Percentiles rank a stretch among this genome's conserved stretches.
These are phyloP conservation scores for Beauveria scarabaeidicola DNA, from an alignment of 2,329 filamentous ascomycete species.

Conservation along the genomic window DNA sequence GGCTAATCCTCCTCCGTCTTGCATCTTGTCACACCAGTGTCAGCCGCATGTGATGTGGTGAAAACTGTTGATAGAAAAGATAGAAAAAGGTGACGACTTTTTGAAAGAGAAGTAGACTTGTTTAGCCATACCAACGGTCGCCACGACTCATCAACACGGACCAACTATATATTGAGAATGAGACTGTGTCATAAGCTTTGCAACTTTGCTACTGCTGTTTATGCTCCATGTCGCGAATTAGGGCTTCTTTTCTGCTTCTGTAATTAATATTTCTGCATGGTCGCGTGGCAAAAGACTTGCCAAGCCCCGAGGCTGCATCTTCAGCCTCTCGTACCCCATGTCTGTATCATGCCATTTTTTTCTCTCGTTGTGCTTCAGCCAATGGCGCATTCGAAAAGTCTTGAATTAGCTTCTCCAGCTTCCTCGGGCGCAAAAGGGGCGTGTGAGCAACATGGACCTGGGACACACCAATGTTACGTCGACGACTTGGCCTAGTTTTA, in stretches of 20 bases:
- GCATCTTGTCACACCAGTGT: background rate
- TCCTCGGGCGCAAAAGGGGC: background rate
- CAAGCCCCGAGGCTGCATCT: background rate
- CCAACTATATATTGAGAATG: background rate
- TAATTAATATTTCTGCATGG: background rate
- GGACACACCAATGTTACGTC: background rate
- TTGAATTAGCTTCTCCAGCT: background rate
- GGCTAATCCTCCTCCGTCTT: background rate
- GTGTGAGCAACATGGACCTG: background rate
- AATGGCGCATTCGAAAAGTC: background rate
- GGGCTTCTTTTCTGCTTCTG: background rate
- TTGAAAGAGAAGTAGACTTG: too few relatives aligned
- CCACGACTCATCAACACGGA: too few relatives aligned
- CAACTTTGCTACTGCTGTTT: too few relatives aligned
- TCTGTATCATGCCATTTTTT: background rate
- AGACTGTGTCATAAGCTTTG: too few relatives aligned
- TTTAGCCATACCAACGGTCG: too few relatives aligned
- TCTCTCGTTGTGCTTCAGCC: background rate
- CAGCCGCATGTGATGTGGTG: background rate
- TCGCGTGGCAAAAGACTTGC: background rate
- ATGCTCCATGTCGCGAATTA: too few relatives aligned
- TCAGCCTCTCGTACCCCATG: background rate
- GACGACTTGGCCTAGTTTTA: background rate
- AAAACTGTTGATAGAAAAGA: background rate
- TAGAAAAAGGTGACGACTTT: too few relatives aligned